Evolutionary conservation across 1,284 basidiomycete species (phyloP).

Genomic region (Flammula alnicola): DNA sequence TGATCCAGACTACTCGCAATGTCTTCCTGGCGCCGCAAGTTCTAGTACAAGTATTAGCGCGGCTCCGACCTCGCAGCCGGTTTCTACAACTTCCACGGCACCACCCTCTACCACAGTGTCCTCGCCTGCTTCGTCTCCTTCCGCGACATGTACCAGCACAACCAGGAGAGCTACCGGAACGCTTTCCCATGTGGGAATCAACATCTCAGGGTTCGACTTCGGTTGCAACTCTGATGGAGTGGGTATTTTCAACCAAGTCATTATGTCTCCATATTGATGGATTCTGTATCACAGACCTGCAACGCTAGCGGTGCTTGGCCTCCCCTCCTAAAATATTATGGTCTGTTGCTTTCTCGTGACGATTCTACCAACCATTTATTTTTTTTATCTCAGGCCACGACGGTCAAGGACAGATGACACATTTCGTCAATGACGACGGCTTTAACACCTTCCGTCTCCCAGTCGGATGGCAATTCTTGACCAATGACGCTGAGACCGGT

Average conservation of each 20-base stretch:
- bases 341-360: constrained; percentile 22
- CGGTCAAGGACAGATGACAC: constrained; percentile 57
- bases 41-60: constrained; percentile 7
- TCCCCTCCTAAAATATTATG: constrained; percentile 50
- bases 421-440: constrained; percentile 55
- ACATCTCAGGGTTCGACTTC: constrained; percentile 56
- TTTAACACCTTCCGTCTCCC: constrained; percentile 58
- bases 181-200: constrained; percentile 39
- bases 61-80: neutral
- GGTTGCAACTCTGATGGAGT: constrained; percentile 47
- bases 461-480: constrained; percentile 62
- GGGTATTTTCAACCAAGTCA: constrained; percentile 5
- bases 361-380: neutral
- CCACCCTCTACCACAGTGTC: constrained; percentile 11
- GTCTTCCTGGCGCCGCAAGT: constrained; percentile 24
- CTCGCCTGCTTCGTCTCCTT: constrained; percentile 16
- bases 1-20: constrained; percentile 33
- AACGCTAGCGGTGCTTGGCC: constrained; percentile 46
- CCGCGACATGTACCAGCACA: constrained; percentile 20
- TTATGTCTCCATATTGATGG: neutral
- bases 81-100: constrained; percentile 5
- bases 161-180: constrained; percentile 29
- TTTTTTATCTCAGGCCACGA: constrained; percentile 34
- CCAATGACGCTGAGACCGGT: constrained; percentile 44
- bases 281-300: constrained; percentile 29